Evolutionary conservation across 2,329 filamentous ascomycete genomes (phyloP), one percentile per base, ranked within the genome.

Genomic region (Fusarium napiforme): DNA sequence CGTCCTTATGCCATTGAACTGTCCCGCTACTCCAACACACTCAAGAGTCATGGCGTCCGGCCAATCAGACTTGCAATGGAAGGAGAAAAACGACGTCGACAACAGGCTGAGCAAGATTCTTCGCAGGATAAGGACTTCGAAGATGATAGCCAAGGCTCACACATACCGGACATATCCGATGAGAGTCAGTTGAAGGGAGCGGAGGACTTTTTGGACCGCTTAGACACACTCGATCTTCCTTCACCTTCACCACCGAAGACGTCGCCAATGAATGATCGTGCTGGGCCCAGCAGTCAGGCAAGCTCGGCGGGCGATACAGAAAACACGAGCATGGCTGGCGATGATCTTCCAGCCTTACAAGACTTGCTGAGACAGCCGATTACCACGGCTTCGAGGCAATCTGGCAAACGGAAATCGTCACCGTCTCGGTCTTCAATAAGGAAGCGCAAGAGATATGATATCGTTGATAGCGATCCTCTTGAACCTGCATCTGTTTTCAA

Each of bases 1-100:
- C 88, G 90, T 49, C 89, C 89, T 7, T 91, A 90, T 70, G 79
- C 87, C 10, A 80, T 90, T 8, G 89, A 91, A 70, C 87, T 85
- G 75, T 87, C 84, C 1, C 84, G 86, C 34, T 90, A 90, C 77
- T 86, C 85, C 61, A 87, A 81, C 7, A 79, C 84, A 26, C 85
- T 90, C 73, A 88, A 86, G 74, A 84, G 85, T 7, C 88, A 88
- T 64, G 89, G 89, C 30, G 79, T 90, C 34, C 85, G 84, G 59
- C 89, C 89, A 1, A 76, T 90, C 39, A 84, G 84, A 60, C 80
- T 88, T 45, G 78, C 82, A 16, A 77, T 78, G 67, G 65, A 80
- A 64, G 55, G 75, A 61, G 70, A 79, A 47, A 77, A 77, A 34
- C 64, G 57, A 46, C 66, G 69, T 23, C 75, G 79, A 39, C 83